Percentiles rank a stretch among this genome's conserved stretches.
Evolutionary conservation across 768 basidiomycete species (phyloP).

Genomic region (Mycena belliarum): DNA sequence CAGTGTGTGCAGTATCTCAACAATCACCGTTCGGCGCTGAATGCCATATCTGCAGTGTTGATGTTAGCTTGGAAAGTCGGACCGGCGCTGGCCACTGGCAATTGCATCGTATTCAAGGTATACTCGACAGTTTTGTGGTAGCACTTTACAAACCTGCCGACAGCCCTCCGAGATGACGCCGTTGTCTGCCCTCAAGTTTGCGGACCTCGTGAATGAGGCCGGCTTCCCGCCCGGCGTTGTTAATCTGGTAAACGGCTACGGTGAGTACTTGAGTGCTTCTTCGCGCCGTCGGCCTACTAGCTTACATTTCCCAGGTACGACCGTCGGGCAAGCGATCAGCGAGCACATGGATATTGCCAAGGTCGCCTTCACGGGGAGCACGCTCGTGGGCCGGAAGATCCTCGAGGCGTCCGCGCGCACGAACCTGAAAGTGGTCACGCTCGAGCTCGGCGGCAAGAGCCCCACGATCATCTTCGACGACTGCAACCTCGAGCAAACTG

Average conservation of each 20-base stretch:
- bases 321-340: conserved; percentile 68
- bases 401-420: conserved; percentile 45
- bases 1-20: conserved; percentile 29
- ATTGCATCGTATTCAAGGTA: conserved; percentile 58
- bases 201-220: conserved; percentile 58
- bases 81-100: conserved; percentile 46
- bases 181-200: conserved; percentile 53
- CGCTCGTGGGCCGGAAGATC: conserved; percentile 62
- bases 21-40: not conserved
- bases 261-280: too few species aligned
- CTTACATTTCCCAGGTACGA: too few species aligned
- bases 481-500: conserved; percentile 61
- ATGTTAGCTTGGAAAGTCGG: conserved; percentile 34
- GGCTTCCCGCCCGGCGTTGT: conserved; percentile 74
- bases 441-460: conserved; percentile 73
- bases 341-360: conserved; percentile 75
- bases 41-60: conserved; percentile 1
- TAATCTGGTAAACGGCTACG: conserved; percentile 69
- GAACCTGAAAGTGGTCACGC: conserved; percentile 75
- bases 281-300: too few species aligned
- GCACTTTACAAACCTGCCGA: not conserved
- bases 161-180: conserved; percentile 71
- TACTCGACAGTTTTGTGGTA: not conserved
- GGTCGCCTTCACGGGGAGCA: conserved; percentile 74
- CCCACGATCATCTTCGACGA: conserved; percentile 66